phyloP scores from a whole-genome alignment of 2,329 filamentous ascomycete genomes.

The Mycosphaerella sp. region DNA sequence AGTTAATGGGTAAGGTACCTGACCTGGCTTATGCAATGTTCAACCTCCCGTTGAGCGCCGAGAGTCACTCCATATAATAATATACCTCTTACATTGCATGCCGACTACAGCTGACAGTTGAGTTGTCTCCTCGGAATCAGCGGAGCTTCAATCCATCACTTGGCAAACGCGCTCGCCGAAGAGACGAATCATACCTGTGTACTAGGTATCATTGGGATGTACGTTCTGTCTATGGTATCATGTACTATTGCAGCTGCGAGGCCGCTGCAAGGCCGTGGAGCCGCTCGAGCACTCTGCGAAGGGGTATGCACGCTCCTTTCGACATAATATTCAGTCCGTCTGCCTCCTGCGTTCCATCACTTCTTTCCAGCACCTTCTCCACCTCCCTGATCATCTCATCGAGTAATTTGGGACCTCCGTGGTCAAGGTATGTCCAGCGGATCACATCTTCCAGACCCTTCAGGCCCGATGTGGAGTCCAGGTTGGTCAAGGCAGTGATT shows the following conservation, averaged over 20 bases:
- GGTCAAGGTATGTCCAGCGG: slow-evolving; percentile 45
- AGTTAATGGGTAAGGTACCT: too few relatives aligned
- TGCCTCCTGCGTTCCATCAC: slow-evolving; percentile 31
- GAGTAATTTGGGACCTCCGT: slow-evolving; percentile 35
- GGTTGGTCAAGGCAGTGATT: slow-evolving; percentile 35
- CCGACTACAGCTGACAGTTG: too few relatives aligned
- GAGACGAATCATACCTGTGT: too few relatives aligned
- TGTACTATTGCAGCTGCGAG: not conserved
- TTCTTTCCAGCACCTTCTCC: slow-evolving; percentile 38
- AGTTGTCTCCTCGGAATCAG: too few relatives aligned
- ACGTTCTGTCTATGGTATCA: too few relatives aligned
- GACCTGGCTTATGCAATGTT: too few relatives aligned
- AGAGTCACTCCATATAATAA: too few relatives aligned
- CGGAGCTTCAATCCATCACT: too few relatives aligned
- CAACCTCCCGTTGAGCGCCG: too few relatives aligned
- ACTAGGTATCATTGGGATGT: too few relatives aligned
- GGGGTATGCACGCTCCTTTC: slow-evolving; percentile 39
- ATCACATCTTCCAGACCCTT: slow-evolving; percentile 48
- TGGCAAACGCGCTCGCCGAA: too few relatives aligned
- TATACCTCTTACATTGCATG: too few relatives aligned
- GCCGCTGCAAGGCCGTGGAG: slow-evolving; percentile 26
- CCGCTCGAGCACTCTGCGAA: slow-evolving; percentile 34
- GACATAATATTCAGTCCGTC: slow-evolving; percentile 45
- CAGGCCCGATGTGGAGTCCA: slow-evolving; percentile 28
- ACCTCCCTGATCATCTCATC: slow-evolving; percentile 41